phyloP scores from a whole-genome alignment of 305 asterid genomes.

The Fraxinus latifolia region DNA sequence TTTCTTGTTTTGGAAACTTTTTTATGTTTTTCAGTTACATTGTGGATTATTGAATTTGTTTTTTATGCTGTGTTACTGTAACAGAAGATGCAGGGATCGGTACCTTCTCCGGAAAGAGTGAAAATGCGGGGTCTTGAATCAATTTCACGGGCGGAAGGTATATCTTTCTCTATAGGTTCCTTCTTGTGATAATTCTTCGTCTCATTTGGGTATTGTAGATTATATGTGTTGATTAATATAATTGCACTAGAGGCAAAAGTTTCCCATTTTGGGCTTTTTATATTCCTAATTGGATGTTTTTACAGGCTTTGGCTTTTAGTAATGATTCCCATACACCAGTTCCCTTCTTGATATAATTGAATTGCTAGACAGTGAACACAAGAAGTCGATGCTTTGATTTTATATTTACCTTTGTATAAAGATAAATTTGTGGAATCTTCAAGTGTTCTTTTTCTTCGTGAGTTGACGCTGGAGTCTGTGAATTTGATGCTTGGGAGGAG shows the following conservation, averaged over 20 bases:
- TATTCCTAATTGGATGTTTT: too few relatives aligned
- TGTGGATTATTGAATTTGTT: constrained; percentile 8
- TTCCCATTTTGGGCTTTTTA: not conserved
- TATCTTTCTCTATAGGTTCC: constrained; percentile 6
- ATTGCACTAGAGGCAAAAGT: not conserved
- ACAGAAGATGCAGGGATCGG: constrained; percentile 45
- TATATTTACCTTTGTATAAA: not conserved
- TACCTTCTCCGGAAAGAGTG: constrained; percentile 41
- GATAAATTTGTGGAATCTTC: not conserved
- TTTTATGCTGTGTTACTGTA: constrained; percentile 38
- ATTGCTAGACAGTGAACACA: not conserved
- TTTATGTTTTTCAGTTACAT: not conserved
- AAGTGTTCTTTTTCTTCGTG: not conserved
- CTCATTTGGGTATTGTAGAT: not conserved
- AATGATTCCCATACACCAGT: not conserved
- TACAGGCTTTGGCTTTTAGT: not conserved
- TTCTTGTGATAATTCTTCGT: constrained; percentile 2
- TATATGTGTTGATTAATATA: not conserved
- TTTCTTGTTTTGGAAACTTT: not conserved
- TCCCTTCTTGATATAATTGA: not conserved
- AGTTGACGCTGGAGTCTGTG: not conserved
- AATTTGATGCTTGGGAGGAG: not conserved
- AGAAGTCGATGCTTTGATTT: not conserved
- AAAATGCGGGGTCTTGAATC: constrained; percentile 70
- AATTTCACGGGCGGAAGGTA: constrained; percentile 60